These are phyloP conservation scores for Letharia columbiana DNA, from an alignment of 495 filamentous ascomycete genomes.

Conservation along the genomic window DNA sequence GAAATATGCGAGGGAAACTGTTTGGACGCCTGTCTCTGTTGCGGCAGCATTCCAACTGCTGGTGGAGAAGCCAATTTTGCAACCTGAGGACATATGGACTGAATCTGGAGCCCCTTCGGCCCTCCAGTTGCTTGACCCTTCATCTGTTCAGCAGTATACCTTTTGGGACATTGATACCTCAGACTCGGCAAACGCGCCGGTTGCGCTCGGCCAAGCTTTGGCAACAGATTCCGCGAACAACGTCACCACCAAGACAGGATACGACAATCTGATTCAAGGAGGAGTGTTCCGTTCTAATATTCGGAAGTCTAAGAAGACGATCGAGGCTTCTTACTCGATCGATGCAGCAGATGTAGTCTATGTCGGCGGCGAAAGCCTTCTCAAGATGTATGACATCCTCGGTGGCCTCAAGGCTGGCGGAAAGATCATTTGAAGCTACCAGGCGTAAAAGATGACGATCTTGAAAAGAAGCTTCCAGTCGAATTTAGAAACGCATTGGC, in stretches of 20 bases:
- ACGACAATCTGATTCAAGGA: slow-evolving; percentile 84
- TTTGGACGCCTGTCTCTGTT: slow-evolving; percentile 73
- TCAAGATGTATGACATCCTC: slow-evolving; percentile 65
- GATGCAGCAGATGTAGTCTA: slow-evolving; percentile 69
- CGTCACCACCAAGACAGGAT: slow-evolving; percentile 61
- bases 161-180: slow-evolving; percentile 92
- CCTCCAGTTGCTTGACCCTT: slow-evolving; percentile 40
- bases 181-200: slow-evolving; percentile 51
- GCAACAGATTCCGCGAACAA: slow-evolving; percentile 67
- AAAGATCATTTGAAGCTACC: slow-evolving; percentile 68
- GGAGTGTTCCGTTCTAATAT: slow-evolving; percentile 79
- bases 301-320: slow-evolving; percentile 65
- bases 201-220: slow-evolving; percentile 60
- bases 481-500: slow-evolving; percentile 57
- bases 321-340: slow-evolving; percentile 77
- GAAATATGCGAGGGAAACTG: slow-evolving; percentile 76
- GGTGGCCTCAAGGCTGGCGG: slow-evolving; percentile 61
- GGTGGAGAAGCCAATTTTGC: slow-evolving; percentile 46
- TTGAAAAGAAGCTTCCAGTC: slow-evolving; percentile 77
- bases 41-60: slow-evolving; percentile 57
- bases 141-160: slow-evolving; percentile 64
- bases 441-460: slow-evolving; percentile 72
- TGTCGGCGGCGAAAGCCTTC: slow-evolving; percentile 68
- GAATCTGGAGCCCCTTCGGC: slow-evolving; percentile 31
- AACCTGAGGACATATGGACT: slow-evolving; percentile 31